These are phyloP conservation scores for Diutina neorugosa DNA, from an alignment of 1,139 yeast genomes.

Conservation along the genomic window DNA sequence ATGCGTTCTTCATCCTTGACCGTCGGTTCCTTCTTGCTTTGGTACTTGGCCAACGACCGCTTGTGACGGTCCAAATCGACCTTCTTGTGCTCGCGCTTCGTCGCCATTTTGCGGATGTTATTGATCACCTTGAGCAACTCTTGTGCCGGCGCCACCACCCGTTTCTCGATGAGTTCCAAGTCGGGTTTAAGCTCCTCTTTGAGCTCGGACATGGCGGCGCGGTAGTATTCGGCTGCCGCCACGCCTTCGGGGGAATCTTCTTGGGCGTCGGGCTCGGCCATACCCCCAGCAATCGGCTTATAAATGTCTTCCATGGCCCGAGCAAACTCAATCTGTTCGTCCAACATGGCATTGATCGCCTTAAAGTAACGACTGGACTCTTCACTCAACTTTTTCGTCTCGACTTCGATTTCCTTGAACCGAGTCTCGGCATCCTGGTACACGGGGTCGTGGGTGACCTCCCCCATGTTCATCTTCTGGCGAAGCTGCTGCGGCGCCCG, in stretches of 20 bases:
- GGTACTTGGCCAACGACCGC: slow-evolving; percentile 55
- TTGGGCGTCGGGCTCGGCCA: slow-evolving; percentile 80
- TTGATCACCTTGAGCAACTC: slow-evolving; percentile 76
- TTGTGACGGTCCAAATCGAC: slow-evolving; percentile 84
- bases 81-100: slow-evolving; percentile 91
- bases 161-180: slow-evolving; percentile 78
- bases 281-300: slow-evolving; percentile 88
- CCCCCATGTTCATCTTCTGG: slow-evolving; percentile 78
- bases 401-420: slow-evolving; percentile 80
- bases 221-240: slow-evolving; percentile 83
- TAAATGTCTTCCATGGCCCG: slow-evolving; percentile 91
- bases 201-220: slow-evolving; percentile 76
- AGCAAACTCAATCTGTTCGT: slow-evolving; percentile 86
- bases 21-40: slow-evolving; percentile 70
- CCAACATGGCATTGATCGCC: slow-evolving; percentile 89
- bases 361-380: slow-evolving; percentile 82
- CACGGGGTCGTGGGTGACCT: slow-evolving; percentile 73
- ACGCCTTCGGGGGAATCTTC: slow-evolving; percentile 97
- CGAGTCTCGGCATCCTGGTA: slow-evolving; percentile 92
- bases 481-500: slow-evolving; percentile 79
- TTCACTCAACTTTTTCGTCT: slow-evolving; percentile 80
- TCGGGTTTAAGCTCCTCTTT: slow-evolving; percentile 86
- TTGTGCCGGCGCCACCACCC: slow-evolving; percentile 86
- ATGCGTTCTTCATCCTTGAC: slow-evolving; percentile 84
- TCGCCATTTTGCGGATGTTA: slow-evolving; percentile 81